phyloP scores from a whole-genome alignment of 192 early-diverging fungal genomes.

The Podila minutissima region DNA sequence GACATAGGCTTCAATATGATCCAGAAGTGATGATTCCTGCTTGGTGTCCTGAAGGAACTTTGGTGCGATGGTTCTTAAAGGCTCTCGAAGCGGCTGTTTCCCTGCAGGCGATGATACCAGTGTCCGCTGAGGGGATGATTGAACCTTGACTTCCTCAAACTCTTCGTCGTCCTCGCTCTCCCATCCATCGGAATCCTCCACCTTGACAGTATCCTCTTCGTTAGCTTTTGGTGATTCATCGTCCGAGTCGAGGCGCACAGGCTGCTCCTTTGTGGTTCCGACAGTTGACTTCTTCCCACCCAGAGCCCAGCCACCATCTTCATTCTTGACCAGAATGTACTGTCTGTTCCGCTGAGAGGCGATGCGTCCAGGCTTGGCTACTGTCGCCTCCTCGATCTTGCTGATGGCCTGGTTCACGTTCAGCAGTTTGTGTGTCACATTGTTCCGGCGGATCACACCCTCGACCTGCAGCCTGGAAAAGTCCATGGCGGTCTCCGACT shows the following conservation, averaged over 20 bases:
- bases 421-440: constrained; percentile 79
- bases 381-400: constrained; percentile 20
- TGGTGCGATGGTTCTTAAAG: constrained; percentile 1
- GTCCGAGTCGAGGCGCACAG: constrained; percentile 41
- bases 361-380: constrained; percentile 66
- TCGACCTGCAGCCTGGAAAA: constrained; percentile 94
- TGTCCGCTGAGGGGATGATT: neutral
- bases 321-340: constrained; percentile 89
- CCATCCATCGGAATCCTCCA: constrained; percentile 1
- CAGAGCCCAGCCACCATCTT: constrained; percentile 79
- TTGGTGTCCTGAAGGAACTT: neutral
- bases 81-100: neutral
- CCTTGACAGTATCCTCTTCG: constrained; percentile 21
- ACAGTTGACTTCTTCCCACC: constrained; percentile 37
- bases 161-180: constrained; percentile 18
- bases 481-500: constrained; percentile 78
- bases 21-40: constrained; percentile 21
- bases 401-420: constrained; percentile 57
- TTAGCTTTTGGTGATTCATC: constrained; percentile 48
- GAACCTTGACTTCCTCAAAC: constrained; percentile 61
- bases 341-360: constrained; percentile 84
- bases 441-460: constrained; percentile 83
- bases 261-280: constrained; percentile 27
- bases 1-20: constrained; percentile 54
- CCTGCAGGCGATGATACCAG: neutral